Evolutionary conservation across 768 basidiomycete species (phyloP).

Genomic region (Macrocybe gigantea): DNA sequence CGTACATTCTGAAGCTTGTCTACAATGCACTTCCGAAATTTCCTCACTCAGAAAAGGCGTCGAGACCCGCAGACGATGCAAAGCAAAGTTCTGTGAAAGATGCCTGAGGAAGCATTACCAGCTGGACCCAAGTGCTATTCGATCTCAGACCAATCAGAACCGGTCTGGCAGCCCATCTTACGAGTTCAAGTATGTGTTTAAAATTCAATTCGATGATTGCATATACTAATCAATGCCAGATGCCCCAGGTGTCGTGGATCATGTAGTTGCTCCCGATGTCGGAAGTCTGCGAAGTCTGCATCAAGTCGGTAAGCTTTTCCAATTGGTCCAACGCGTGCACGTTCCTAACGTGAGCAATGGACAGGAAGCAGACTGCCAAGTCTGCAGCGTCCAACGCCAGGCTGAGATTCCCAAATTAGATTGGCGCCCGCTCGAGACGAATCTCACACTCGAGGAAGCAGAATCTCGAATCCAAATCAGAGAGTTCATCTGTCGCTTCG

Average conservation of each 20-base stretch:
- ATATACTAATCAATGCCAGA: slow-evolving; percentile 26
- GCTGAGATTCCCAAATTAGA: too few relatives aligned
- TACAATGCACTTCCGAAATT: slow-evolving; percentile 30
- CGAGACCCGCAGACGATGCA: slow-evolving; percentile 34
- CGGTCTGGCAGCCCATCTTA: background rate
- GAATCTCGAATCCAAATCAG: slow-evolving; percentile 65
- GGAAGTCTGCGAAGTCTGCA: slow-evolving; percentile 55
- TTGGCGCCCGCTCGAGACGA: too few relatives aligned
- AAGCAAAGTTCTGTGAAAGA: slow-evolving; percentile 52
- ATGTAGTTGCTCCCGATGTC: slow-evolving; percentile 66
- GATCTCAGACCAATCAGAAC: slow-evolving; percentile 13
- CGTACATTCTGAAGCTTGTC: slow-evolving; percentile 7
- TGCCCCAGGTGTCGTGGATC: slow-evolving; percentile 63
- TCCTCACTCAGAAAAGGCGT: slow-evolving; percentile 11
- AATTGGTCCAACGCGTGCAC: background rate
- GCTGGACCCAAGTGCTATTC: slow-evolving; percentile 40
- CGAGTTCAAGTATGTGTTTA: background rate
- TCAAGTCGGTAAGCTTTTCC: slow-evolving; percentile 46
- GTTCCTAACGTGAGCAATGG: too few relatives aligned
- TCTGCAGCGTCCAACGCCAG: too few relatives aligned
- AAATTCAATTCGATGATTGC: background rate
- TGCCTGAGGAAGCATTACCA: slow-evolving; percentile 70
- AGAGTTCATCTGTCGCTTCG: slow-evolving; percentile 69
- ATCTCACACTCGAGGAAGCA: slow-evolving; percentile 15
- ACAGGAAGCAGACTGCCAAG: too few relatives aligned